Evolutionary conservation across 2,329 filamentous ascomycete genomes (phyloP), one percentile per base, ranked within the genome.

Genomic region (Exophiala spinifera): DNA sequence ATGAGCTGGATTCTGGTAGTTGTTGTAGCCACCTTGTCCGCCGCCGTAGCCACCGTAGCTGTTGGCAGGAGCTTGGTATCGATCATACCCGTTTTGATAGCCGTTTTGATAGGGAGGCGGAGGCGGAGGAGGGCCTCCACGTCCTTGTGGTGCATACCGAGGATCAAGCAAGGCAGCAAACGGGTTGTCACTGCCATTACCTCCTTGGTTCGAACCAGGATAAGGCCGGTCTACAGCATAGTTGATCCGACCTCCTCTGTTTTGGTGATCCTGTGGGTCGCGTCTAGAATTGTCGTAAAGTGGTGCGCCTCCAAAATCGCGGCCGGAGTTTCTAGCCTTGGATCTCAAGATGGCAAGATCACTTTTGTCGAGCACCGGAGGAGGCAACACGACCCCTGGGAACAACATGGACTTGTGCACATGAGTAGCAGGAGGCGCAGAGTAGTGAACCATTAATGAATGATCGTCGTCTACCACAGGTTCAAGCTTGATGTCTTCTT

Each of bases 331-430:
- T 51, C 81, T 76, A 31, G 86, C 76, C 67, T 87, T 85, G 49
- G 80, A 79, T 66, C 84, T 83, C 40, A 91, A 81, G 6, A 81
- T 79, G 60, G 91, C 86, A 50, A 92, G 83, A 66, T 96, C 91
- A 55, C 81, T 82, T 31, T 82, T 79, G 53, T 88, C 87, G 1
- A 99, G 81, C 8, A 84, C 86, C 1, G 89, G 83, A 1, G 79
- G 74, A 3, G 88, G 83, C 53, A 91, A 79, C 64, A 86, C 84
- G 36, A 91, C 85, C 11, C 94, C 94, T 2, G 90, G 86, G 33
- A 99, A 79, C 13, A 99, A 80, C 88, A 96, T 95, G 4, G 91
- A 96, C 69, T 96, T 96, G 74, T 99, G 94, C 3, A 83, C 76
- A 64, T 89, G 81, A 8, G 77, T 78, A 15, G 83, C 83, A 37